Base-by-base conservation (phyloP, 257 asterid genomes). In the Jacaranda mimosifolia region DNA sequence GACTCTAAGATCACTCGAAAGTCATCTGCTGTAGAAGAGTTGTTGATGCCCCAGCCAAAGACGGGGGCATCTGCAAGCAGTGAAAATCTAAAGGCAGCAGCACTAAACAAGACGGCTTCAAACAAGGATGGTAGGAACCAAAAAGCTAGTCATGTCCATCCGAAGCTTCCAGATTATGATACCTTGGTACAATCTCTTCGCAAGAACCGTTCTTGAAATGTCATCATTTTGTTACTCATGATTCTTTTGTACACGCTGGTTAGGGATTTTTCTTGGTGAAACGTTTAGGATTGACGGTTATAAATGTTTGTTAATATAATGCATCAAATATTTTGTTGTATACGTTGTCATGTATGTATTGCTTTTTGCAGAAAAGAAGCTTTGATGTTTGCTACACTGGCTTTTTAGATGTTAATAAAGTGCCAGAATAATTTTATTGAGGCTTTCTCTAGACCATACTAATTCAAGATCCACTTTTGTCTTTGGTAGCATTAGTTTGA, bases 141-240 rank as follows among this genome's bases (percentile, higher is more conserved):
- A 81, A 86, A 80, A 82, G 87, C 91, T 26, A 89, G 94, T 67
- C 98, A 93, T 82, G 96, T 90, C 79, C 98, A 93, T 86, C 96
- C 98, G 42, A 93, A 93, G 80, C 97, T 93, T 69, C 97, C 98
- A n/a, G 98, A 93, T 73, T 91, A 87, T 51, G 96, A 93, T 59
- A 63, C 82, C 67, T 57, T 93, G 3, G 72, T 92, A 35, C 89
- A 80, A 62, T 72, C 89, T 36, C 78, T 92, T 51, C 87, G 84
- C 60, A 82, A 12, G 77, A 85, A 86, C 65, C 91, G 85, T 52
- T 32, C 79, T 79, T 73, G 85, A 80, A 60, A 36, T 59, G 45
- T 19, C 77, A n/a, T 6, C 19, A 8, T 48, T 18, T 42, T 19
- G 26, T 45, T 60, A 36, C 6, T 49, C 17, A 43, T 43, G 65